Evolutionary conservation across 78 protist genomes (phyloP).

Genomic region (Protostelium mycophagum): DNA sequence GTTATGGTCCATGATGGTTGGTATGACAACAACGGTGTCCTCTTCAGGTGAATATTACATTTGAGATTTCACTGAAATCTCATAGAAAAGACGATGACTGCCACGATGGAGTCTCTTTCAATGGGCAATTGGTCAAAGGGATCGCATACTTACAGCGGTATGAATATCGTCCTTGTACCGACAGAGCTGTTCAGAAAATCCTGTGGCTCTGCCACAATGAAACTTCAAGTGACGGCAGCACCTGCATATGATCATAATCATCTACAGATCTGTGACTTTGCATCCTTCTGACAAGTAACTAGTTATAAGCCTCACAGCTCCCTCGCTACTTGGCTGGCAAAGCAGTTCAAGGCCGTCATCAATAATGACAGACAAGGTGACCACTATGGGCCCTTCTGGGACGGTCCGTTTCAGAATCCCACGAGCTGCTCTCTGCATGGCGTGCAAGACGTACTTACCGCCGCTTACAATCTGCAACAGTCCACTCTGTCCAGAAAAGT

Average conservation of each 20-base stretch:
- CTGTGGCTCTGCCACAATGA: too few species aligned
- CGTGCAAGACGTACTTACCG: not conserved
- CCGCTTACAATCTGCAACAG: not conserved
- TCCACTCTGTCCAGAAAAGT: too few species aligned
- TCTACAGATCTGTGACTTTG: too few species aligned
- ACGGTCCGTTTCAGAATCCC: not conserved
- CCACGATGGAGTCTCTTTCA: not conserved
- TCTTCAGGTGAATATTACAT: not conserved
- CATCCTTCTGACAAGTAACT: too few species aligned
- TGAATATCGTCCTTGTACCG: too few species aligned
- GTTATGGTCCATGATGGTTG: not conserved
- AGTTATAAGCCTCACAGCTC: not conserved
- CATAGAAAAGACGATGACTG: not conserved
- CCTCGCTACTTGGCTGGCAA: not conserved
- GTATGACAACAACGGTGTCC: not conserved
- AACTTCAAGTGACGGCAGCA: too few species aligned
- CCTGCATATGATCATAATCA: too few species aligned
- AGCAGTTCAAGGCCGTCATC: not conserved
- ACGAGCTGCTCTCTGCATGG: not conserved
- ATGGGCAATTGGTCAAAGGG: not conserved
- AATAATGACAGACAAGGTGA: not conserved
- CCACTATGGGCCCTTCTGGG: conserved; percentile 2
- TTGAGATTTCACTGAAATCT: too few species aligned
- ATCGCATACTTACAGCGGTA: not conserved
- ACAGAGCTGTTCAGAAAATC: not conserved